phyloP scores from a whole-genome alignment of 2,329 filamentous ascomycete genomes.

The Hypoxylon sp. region DNA sequence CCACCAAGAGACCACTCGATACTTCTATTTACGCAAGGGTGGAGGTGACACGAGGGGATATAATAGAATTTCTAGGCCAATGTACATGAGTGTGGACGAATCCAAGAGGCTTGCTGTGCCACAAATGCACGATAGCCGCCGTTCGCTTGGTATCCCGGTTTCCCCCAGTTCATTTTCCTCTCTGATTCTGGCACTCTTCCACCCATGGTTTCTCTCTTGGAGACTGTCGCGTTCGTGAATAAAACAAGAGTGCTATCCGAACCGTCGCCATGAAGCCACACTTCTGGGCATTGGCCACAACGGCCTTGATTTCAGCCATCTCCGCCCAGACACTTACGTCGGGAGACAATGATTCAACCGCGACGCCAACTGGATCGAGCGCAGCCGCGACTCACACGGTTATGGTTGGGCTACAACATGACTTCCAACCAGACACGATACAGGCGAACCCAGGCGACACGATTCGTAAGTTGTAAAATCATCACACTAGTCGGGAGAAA shows the following conservation, averaged over 20 bases:
- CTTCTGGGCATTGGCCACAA: slow-evolving; percentile 11
- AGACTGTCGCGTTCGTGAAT: neutral
- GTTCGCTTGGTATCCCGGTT: slow-evolving; percentile 8
- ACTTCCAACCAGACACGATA: slow-evolving; percentile 39
- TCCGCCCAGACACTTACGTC: slow-evolving; percentile 16
- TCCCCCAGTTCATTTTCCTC: slow-evolving; percentile 7
- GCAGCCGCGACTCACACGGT: slow-evolving; percentile 36
- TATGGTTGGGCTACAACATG: slow-evolving; percentile 39
- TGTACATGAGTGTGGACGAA: slow-evolving; percentile 13
- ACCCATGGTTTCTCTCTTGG: neutral
- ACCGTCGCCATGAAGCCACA: slow-evolving; percentile 23
- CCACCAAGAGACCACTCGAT: slow-evolving; percentile 6
- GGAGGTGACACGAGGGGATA: neutral
- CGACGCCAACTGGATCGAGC: slow-evolving; percentile 16
- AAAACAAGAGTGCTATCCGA: slow-evolving; percentile 1
- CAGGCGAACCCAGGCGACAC: slow-evolving; percentile 37
- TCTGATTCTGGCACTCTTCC: neutral
- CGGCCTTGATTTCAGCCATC: slow-evolving; percentile 6
- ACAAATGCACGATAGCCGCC: slow-evolving; percentile 11
- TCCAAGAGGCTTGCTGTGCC: slow-evolving; percentile 1
- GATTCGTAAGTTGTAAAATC: slow-evolving; percentile 31
- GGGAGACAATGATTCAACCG: neutral
- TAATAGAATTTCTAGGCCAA: slow-evolving; percentile 8
- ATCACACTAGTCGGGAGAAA: neutral
- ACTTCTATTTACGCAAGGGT: slow-evolving; percentile 5